phyloP scores from a whole-genome alignment of 202 grass and related monocot genomes.

The Schoenoplectus tabernaemontani region DNA sequence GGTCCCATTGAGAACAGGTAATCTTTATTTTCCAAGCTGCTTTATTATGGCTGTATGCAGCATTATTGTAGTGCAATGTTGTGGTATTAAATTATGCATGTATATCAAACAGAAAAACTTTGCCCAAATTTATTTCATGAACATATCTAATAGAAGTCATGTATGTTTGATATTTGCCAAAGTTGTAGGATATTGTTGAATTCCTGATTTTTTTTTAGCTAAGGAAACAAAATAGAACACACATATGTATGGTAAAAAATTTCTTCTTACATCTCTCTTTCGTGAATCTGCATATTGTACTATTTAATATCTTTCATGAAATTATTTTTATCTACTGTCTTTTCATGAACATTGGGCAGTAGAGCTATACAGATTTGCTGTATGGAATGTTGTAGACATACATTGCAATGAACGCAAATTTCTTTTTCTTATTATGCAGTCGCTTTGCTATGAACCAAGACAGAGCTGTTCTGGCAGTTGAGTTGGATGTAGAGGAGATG shows the following conservation, averaged over 20 bases:
- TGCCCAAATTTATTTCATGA: neutral
- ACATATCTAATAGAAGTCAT: neutral
- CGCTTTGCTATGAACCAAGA: conserved; percentile 54
- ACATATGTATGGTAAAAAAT: neutral
- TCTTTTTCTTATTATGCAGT: conserved; percentile 29
- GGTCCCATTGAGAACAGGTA: conserved; percentile 85
- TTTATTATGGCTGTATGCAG: neutral
- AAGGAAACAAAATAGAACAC: neutral
- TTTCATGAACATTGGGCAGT: neutral
- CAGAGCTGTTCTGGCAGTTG: conserved; percentile 59
- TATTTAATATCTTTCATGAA: neutral
- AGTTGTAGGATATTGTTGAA: neutral
- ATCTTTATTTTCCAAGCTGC: neutral
- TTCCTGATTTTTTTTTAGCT: neutral
- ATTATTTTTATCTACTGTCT: neutral
- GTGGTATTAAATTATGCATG: neutral
- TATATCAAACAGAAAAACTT: neutral
- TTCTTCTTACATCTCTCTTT: neutral
- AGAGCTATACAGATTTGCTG: neutral
- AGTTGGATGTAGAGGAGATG: conserved; percentile 93
- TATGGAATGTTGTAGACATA: neutral
- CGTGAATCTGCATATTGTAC: neutral
- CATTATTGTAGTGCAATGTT: neutral
- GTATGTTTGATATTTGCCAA: neutral
- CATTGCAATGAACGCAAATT: conserved; percentile 17